A percentile compares a stretch with the other conserved stretches of the same genome.
These are phyloP conservation scores for Citrus mangshanensis DNA, from an alignment of 345 rosid genomes.

Conservation along the genomic window DNA sequence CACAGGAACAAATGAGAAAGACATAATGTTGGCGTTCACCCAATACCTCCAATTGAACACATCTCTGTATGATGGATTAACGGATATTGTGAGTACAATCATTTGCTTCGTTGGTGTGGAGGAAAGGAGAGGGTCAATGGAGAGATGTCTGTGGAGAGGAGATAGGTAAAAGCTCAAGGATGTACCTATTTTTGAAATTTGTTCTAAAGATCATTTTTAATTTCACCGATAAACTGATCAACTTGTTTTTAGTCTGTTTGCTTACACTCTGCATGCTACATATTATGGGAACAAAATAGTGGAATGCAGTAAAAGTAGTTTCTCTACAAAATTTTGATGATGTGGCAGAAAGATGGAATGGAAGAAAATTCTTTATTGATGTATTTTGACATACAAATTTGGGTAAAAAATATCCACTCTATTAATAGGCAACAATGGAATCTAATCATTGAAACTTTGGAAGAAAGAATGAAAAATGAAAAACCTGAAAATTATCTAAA, in stretches of 20 bases:
- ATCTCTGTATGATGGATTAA: not conserved
- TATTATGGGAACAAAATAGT: slow-evolving; percentile 9
- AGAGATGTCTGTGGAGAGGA: not conserved
- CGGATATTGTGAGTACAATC: not conserved
- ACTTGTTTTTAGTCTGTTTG: no score
- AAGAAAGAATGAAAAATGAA: no score
- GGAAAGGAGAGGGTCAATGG: slow-evolving; percentile 15
- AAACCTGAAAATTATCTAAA: no score
- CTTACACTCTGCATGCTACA: not conserved
- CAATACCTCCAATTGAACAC: no score
- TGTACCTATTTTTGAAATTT: not conserved
- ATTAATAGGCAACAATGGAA: no score
- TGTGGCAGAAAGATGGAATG: slow-evolving; percentile 43
- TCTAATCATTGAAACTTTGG: no score
- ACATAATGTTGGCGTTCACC: no score
- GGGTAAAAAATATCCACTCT: not conserved
- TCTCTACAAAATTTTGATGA: slow-evolving; percentile 24
- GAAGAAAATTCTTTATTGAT: slow-evolving; percentile 46
- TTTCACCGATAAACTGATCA: no score
- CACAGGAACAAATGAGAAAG: no score
- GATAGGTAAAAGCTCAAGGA: not conserved
- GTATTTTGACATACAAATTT: not conserved
- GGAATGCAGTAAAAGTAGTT: slow-evolving; percentile 40
- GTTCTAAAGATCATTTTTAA: not conserved
- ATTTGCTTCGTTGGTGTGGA: not conserved